Base-by-base conservation (phyloP, 768 basidiomycete genomes). In the Psilocybe cyanescens region DNA sequence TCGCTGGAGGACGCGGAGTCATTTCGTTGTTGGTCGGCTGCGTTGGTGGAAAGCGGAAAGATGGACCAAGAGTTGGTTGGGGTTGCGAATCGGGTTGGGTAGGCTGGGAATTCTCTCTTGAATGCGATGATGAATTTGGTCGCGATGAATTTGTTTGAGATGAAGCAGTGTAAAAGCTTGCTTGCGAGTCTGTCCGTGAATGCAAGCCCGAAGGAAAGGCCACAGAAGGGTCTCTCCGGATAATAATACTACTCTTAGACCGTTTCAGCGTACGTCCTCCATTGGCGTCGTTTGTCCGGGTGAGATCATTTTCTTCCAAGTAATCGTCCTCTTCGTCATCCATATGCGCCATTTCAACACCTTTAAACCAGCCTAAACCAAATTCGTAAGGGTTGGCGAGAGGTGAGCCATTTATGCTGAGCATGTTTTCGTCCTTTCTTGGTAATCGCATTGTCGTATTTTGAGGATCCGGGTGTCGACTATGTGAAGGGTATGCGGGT, bases 331-430 rank as follows among this genome's bases (percentile, higher is more conserved):
- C 71, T 19, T 79, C 79, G 17, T 68, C 70, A 4, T 77, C 75
- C 39, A 71, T 72, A 39, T 77, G 73, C 29, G 69, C 71, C 67
- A 73, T 72, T 61, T 78, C 77, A 35, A 76, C 67, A 2, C 78
- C 76, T 63, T 79, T 78, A 65, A 88, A 82, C 87, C 87, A 86
- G 41, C 82, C 78, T 48, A 86, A 70, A 17, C 87, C 88, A 65
- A 88, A 84, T 61, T 86, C 80, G 68, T 88, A 90, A 1, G 92
- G 91, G 70, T 93, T 93, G 16, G 87, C 85, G 16, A 94, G 80
- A 0, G 93, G 93, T 0, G 91, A 92, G 3, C 93, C 93, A 62
- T 95, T 94, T 17, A 90, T 74, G 67, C 91, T 91, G 53, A 94
- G 79, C 84, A 94, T 85, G 68, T 80, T 86, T 73, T 95, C 93